phyloP scores from a whole-genome alignment of 495 filamentous ascomycete species.

The Amorphotheca resinae region DNA sequence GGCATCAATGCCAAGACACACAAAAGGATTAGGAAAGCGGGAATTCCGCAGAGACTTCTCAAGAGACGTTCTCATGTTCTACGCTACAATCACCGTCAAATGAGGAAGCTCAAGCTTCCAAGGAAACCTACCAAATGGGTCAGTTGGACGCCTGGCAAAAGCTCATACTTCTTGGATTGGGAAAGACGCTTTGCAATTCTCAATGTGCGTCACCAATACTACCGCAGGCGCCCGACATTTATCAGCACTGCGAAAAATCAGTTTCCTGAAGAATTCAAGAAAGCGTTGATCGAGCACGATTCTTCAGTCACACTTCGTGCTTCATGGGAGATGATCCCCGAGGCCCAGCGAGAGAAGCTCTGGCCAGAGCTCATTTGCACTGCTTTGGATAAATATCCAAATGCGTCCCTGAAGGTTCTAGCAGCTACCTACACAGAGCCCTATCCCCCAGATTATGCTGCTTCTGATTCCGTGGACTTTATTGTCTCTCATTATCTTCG shows the following conservation, averaged over 20 bases:
- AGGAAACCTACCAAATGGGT: not conserved
- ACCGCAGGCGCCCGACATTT: not conserved
- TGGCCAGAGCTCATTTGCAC: conserved; percentile 16
- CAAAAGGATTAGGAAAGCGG: no score
- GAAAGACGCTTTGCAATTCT: not conserved
- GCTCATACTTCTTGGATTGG: not conserved
- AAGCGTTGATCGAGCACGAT: not conserved
- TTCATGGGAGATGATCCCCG: not conserved
- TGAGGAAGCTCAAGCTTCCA: not conserved
- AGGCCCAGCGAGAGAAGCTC: not conserved
- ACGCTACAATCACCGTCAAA: not conserved
- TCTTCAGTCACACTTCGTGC: not conserved
- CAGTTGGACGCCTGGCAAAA: not conserved
- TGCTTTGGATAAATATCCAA: conserved; percentile 3
- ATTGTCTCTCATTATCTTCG: conserved; percentile 10
- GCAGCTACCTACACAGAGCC: conserved; percentile 1
- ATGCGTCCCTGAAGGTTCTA: conserved; percentile 7
- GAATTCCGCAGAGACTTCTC: no score
- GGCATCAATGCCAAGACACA: no score
- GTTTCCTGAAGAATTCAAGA: not conserved
- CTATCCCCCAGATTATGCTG: conserved; percentile 8
- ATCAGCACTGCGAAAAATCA: not conserved
- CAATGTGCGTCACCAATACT: not conserved
- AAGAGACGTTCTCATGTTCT: not conserved
- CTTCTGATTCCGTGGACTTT: conserved; percentile 12